Base-by-base conservation (phyloP, 108 stramenopile species). In the Nitzschia putrida region DNA sequence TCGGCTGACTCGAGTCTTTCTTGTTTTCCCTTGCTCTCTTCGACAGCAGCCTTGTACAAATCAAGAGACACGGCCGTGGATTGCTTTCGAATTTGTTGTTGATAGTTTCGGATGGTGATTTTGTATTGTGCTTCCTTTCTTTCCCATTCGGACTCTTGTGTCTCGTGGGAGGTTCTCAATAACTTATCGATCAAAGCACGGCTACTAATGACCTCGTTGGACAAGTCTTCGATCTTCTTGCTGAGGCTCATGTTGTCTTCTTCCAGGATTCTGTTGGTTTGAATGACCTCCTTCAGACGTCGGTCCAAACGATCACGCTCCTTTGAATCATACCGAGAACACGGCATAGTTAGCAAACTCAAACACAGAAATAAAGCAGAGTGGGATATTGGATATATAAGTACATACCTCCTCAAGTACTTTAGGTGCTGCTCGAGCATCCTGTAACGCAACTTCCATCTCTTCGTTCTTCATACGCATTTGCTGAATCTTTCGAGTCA, bases 121-220 rank as follows among this genome's bases (percentile, higher is more conserved):
- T 79, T 69, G 55, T 73, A 73, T 54, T 79, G 64, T 0, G 55
- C 53, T 65, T 79, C 78, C 16, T 64, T 76, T 29, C 11, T 49
- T 37, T 68, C 78, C 78, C 78, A 79, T 14, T 79, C 78, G 18
- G 64, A 39, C 38, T 68, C 38, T n/a, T 73, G 55, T 5, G 61
- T 53, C n/a, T 73, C 68, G 45, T 79, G 60, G 2, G 78, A 53
- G 1, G 72, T 73, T 47, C 44, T 63, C 23, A 79, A 54, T 13
- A 74, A 39, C 25, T 71, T 80, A 43, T 73, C 73, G 23, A 80
- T 73, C 34, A 61, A 60, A 7, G 76, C 69, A 41, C 76, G 69
- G 41, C 69, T 71, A 41, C 69, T 71, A 13, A 51, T 64, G 2
- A 77, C 76, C 53, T 77, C 76, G 37, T 56, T 51, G 21, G 68